phyloP scores from a whole-genome alignment of 108 stramenopile species.

The Phaeodactylum tricornutum region DNA sequence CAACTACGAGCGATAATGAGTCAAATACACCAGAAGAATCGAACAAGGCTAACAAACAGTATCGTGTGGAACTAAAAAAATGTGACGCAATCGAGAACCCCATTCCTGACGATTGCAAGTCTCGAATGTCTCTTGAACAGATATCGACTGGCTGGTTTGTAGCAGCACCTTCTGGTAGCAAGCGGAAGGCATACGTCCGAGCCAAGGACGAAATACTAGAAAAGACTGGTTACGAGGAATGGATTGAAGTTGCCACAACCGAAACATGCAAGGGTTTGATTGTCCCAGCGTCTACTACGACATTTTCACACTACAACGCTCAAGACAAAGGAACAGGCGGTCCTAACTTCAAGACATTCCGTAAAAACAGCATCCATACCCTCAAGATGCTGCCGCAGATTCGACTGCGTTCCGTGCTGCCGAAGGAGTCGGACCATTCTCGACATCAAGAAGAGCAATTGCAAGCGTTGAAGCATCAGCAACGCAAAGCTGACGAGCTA shows the following conservation, averaged over 20 bases:
- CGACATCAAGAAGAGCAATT: slow-evolving; percentile 1
- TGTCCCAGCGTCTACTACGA: background rate
- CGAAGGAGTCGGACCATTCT: background rate
- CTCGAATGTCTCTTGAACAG: background rate
- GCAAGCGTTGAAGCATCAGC: slow-evolving; percentile 2
- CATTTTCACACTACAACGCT: background rate
- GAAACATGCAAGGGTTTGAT: background rate
- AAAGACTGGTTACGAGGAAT: slow-evolving; percentile 1
- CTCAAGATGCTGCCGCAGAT: background rate
- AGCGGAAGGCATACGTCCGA: slow-evolving; percentile 1
- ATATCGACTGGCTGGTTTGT: slow-evolving; percentile 15
- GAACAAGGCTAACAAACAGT: background rate
- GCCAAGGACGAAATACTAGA: background rate
- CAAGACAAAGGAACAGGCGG: background rate
- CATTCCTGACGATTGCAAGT: background rate
- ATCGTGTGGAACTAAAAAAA: background rate
- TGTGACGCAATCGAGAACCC: background rate
- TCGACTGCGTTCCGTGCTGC: background rate
- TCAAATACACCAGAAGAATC: background rate
- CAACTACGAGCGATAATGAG: background rate
- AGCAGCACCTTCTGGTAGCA: slow-evolving; percentile 4
- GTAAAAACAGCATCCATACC: slow-evolving; percentile 1
- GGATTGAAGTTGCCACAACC: background rate
- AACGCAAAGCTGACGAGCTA: slow-evolving; percentile 5
- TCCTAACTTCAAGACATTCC: slow-evolving; percentile 1